Evolutionary conservation across 495 filamentous ascomycete species (phyloP).

Genomic region (Hyaloscypha bicolor): DNA sequence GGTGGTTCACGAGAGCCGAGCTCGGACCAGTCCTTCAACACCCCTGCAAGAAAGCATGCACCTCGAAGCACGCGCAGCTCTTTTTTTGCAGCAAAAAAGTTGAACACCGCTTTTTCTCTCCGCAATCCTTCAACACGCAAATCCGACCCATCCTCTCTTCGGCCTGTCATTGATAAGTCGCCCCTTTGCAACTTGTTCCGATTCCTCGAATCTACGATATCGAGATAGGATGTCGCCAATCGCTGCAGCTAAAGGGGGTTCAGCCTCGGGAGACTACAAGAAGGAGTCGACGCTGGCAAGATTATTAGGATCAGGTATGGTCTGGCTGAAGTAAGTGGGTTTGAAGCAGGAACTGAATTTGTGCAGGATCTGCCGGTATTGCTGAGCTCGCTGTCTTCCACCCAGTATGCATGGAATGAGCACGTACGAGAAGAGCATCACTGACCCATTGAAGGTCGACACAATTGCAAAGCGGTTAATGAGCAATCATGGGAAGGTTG

Average conservation of each 20-base stretch:
- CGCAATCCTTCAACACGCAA: not conserved
- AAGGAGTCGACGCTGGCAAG: conserved; percentile 88
- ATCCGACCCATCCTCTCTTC: not conserved
- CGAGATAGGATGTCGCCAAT: conserved; percentile 30
- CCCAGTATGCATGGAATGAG: conserved; percentile 61
- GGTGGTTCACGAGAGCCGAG: not conserved
- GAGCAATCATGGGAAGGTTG: conserved; percentile 78
- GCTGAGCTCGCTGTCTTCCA: conserved; percentile 97
- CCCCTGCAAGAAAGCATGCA: not conserved
- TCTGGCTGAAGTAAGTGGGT: not conserved
- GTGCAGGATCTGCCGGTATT: conserved; percentile 86
- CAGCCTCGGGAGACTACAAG: conserved; percentile 64
- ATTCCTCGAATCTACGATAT: not conserved
- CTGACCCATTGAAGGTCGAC: conserved; percentile 68
- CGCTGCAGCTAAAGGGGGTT: conserved; percentile 12
- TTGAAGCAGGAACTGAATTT: conserved; percentile 17
- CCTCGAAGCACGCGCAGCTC: not conserved
- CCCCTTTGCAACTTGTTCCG: not conserved
- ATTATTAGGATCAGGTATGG: conserved; percentile 86
- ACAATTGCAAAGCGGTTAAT: conserved; percentile 98
- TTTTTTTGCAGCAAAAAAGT: not conserved
- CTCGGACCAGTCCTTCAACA: not conserved
- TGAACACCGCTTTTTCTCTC: not conserved
- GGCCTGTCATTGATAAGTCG: not conserved
- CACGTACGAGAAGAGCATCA: conserved; percentile 19